Evolutionary conservation across 495 filamentous ascomycete species (phyloP).

Genomic region (Haplographium delicatum): DNA sequence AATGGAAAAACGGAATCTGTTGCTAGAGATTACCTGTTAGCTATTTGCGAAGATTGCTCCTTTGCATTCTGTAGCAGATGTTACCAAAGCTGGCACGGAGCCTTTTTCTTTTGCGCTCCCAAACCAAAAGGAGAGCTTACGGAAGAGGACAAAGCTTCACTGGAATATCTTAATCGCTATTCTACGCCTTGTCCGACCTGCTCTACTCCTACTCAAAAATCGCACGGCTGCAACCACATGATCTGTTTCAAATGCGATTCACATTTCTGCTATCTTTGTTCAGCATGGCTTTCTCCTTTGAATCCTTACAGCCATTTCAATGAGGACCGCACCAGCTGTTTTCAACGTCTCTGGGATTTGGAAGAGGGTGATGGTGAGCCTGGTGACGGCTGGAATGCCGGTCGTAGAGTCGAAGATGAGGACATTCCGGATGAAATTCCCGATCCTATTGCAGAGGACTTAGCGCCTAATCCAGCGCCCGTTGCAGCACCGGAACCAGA

Average conservation of each 20-base stretch:
- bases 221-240: constrained; percentile 97
- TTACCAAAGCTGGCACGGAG: constrained; percentile 79
- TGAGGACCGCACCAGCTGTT: constrained; percentile 58
- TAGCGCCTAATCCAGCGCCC: background rate
- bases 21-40: constrained; percentile 41
- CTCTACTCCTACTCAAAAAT: constrained; percentile 78
- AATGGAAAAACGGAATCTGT: constrained; percentile 27
- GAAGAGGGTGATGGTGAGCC: constrained; percentile 74
- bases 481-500: background rate
- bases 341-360: constrained; percentile 82
- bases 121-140: constrained; percentile 61
- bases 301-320: constrained; percentile 94
- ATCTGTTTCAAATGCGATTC: constrained; percentile 82
- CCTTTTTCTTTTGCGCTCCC: constrained; percentile 57
- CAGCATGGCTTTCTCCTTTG: constrained; percentile 68
- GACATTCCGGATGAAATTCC: constrained; percentile 15
- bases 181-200: constrained; percentile 92
- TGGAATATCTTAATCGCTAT: constrained; percentile 73
- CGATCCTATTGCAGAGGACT: constrained; percentile 7
- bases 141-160: constrained; percentile 75
- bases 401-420: constrained; percentile 11
- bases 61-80: constrained; percentile 79
- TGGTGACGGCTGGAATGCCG: too few relatives aligned
- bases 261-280: constrained; percentile 96
- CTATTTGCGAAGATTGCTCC: constrained; percentile 83